A percentile compares a stretch with the other conserved stretches of the same genome.
These are phyloP conservation scores for Erodium maritimum DNA, from an alignment of 345 rosid genomes.

Conservation along the genomic window DNA sequence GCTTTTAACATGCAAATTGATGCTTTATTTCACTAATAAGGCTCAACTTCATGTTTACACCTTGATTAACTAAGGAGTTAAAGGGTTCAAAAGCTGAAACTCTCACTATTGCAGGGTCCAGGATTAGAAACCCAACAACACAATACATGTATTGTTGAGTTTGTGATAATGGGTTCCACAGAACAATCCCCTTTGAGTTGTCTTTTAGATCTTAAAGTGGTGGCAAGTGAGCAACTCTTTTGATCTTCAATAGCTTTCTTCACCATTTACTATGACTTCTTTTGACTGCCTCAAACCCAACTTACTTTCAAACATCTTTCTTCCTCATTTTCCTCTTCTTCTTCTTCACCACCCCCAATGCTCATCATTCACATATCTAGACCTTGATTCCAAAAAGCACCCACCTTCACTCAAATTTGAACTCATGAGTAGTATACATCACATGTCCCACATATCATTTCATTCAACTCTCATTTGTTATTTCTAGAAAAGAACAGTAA, in stretches of 20 bases:
- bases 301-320: conserved; percentile 19
- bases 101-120: too few species aligned
- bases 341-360: neutral
- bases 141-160: too few species aligned
- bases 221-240: conserved; percentile 1
- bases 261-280: conserved; percentile 22
- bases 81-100: too few species aligned
- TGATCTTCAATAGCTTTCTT: conserved; percentile 9
- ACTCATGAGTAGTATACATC: neutral
- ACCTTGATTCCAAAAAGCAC: neutral
- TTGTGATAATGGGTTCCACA: conserved; percentile 9
- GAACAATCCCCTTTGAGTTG: conserved; percentile 20
- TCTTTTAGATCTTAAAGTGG: conserved; percentile 32
- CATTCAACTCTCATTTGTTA: neutral
- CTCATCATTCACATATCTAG: neutral
- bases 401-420: neutral
- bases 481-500: too few species aligned
- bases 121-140: too few species aligned
- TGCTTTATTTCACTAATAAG: neutral
- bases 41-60: neutral
- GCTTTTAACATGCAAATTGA: neutral
- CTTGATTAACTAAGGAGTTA: too few species aligned
- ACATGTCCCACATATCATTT: too few species aligned
- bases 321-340: conserved; percentile 2
- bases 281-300: conserved; percentile 32